phyloP scores from a whole-genome alignment of 1,284 basidiomycete species.

The Pascua sp. region DNA sequence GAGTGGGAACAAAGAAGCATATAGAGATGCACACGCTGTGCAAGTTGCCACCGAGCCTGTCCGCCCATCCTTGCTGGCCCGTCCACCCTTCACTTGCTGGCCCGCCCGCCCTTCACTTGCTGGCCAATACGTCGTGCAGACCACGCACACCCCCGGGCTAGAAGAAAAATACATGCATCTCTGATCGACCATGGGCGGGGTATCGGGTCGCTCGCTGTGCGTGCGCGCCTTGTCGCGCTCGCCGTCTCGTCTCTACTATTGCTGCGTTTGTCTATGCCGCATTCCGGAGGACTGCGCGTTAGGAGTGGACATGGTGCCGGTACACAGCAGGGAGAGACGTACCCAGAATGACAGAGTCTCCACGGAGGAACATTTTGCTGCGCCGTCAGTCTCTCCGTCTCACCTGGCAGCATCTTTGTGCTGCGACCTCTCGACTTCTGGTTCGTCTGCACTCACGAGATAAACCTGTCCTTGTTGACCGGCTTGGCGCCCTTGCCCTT shows the following conservation, averaged over 20 bases:
- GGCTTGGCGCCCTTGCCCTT: constrained; percentile 99
- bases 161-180: constrained; percentile 19
- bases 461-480: constrained; percentile 97
- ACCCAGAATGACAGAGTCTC: constrained; percentile 94
- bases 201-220: constrained; percentile 6
- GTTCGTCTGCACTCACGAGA: constrained; percentile 99
- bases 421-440: too few species aligned
- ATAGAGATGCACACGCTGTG: not conserved
- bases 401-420: too few species aligned
- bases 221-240: too few species aligned
- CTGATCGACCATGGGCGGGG: constrained; percentile 10
- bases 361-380: constrained; percentile 58
- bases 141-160: not conserved
- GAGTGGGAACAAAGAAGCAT: not conserved
- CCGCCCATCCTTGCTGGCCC: not conserved
- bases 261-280: constrained; percentile 58
- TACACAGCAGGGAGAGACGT: constrained; percentile 44
- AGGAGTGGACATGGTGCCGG: not conserved
- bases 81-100: not conserved
- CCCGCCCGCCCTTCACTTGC: not conserved
- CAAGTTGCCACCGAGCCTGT: not conserved
- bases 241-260: too few species aligned
- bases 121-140: not conserved
- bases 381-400: constrained; percentile 10
- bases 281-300: constrained; percentile 69